Percentiles rank a stretch among this genome's conserved stretches.
These are phyloP conservation scores for Monilinia laxa DNA, from an alignment of 2,329 filamentous ascomycete genomes.

Conservation along the genomic window DNA sequence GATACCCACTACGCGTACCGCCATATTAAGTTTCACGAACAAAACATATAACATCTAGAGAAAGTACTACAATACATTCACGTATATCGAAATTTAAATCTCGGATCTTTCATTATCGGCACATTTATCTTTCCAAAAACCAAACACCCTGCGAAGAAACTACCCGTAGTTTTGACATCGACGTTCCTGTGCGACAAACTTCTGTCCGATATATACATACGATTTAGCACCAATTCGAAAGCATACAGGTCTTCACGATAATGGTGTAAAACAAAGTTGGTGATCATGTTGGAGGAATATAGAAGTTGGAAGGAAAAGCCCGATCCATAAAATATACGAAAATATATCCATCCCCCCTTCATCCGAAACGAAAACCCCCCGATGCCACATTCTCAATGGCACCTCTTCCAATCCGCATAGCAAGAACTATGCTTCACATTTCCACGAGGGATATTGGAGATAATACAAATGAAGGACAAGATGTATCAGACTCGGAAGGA, in stretches of 20 bases:
- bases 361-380: constrained; percentile 2
- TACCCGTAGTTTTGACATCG: constrained; percentile 5
- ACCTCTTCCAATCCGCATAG: constrained; percentile 29
- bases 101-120: constrained; percentile 4
- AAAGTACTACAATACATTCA: constrained; percentile 3
- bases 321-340: constrained; percentile 22
- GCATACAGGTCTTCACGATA: constrained; percentile 12
- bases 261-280: constrained; percentile 21
- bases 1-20: constrained; percentile 21
- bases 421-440: constrained; percentile 24
- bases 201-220: background rate
- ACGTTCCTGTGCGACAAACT: constrained; percentile 7
- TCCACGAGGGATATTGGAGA: constrained; percentile 25
- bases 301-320: constrained; percentile 25
- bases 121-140: background rate
- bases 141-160: background rate
- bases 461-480: constrained; percentile 20
- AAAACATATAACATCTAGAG: constrained; percentile 19
- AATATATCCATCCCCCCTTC: constrained; percentile 7
- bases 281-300: constrained; percentile 25
- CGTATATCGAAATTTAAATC: constrained; percentile 4
- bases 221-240: background rate
- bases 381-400: constrained; percentile 29
- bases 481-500: constrained; percentile 28
- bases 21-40: constrained; percentile 14